phyloP scores from a whole-genome alignment of 2,329 filamentous ascomycete species.

The Chaetomiaceae sp. region DNA sequence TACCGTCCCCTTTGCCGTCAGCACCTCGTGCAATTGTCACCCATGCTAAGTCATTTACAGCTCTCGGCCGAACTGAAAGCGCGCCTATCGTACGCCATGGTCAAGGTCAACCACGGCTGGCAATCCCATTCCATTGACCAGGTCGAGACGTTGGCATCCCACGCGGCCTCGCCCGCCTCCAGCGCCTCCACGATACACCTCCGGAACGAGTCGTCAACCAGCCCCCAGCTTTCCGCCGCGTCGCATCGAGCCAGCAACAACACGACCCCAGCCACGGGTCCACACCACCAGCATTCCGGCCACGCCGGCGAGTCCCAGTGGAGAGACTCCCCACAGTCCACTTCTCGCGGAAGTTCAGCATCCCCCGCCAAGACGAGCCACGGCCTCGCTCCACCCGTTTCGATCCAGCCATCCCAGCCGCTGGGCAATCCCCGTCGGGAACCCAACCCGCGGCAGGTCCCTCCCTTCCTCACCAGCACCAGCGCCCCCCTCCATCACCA shows the following conservation, averaged over 20 bases:
- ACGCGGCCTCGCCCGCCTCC: constrained; percentile 59
- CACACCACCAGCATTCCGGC: constrained; percentile 19
- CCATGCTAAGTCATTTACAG: constrained; percentile 39
- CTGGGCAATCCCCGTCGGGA: constrained; percentile 44
- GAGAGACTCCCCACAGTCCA: constrained; percentile 13
- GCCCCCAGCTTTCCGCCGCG: constrained; percentile 43
- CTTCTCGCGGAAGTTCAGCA: constrained; percentile 19
- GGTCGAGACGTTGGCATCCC: constrained; percentile 69
- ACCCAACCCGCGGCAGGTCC: constrained; percentile 46
- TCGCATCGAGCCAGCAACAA: constrained; percentile 34
- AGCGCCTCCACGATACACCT: constrained; percentile 52
- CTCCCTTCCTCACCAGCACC: constrained; percentile 47
- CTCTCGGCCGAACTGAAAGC: constrained; percentile 74
- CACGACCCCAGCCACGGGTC: constrained; percentile 27
- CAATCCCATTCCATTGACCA: constrained; percentile 73
- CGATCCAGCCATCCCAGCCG: constrained; percentile 47
- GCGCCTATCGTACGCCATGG: constrained; percentile 85
- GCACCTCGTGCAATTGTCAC: background rate
- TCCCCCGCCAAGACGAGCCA: constrained; percentile 36
- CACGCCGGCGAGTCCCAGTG: constrained; percentile 13
- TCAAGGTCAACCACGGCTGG: constrained; percentile 89
- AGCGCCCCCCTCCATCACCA: too few relatives aligned
- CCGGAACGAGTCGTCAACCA: constrained; percentile 48
- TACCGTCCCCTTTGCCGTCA: constrained; percentile 38
- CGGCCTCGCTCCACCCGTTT: constrained; percentile 48